Evolutionary conservation across 768 basidiomycete genomes (phyloP), one percentile per base, ranked within the genome.

Genomic region (Pleurotus cornucopiae): DNA sequence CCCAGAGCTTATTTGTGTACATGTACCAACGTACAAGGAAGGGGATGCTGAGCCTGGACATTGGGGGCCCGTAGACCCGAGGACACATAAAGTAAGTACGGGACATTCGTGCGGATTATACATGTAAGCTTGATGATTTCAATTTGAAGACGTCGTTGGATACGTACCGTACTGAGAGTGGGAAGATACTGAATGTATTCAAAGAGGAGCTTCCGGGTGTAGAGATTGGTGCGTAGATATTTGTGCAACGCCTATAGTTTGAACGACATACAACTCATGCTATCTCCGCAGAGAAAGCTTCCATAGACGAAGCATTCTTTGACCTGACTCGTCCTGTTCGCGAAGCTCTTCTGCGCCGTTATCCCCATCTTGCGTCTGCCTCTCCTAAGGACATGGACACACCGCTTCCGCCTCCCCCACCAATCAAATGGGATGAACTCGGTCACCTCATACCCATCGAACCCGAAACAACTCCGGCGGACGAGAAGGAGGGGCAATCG

Each of bases 301-400:
- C 93, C 0, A 97, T 98, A 37, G 97, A 98, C 64, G 97, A 99
- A 66, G 94, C 92, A 0, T 99, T 95, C 69, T 84, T 98, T 56
- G 96, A 98, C 68, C 81, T 98, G 55, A 91, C 94, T 2, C 78
- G 78, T 6, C 86, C 88, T 34, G 85, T 93, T n/a, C 85, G 91
- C 38, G 82, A 86, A 56, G 73, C 81, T 45, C 70, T 99, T 1
- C 73, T 98, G 2, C 77, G 82, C 48, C 76, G 84, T 41, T 92
- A 88, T 64, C 91, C 95, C 0, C 77, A 91, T 66, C 82, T 99
- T 21, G 78, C 83, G 0, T 66, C 80, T 16, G 79, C 88, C 2
- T 94, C 94, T 1, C 65, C 76, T 0, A 63, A 80, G 5, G 92
- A 90, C 0, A 64, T 83, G 16, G 96, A 96, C 64, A 89, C 81